Base-by-base conservation (phyloP, 306 rosid genomes). In the Comarum palustre region DNA sequence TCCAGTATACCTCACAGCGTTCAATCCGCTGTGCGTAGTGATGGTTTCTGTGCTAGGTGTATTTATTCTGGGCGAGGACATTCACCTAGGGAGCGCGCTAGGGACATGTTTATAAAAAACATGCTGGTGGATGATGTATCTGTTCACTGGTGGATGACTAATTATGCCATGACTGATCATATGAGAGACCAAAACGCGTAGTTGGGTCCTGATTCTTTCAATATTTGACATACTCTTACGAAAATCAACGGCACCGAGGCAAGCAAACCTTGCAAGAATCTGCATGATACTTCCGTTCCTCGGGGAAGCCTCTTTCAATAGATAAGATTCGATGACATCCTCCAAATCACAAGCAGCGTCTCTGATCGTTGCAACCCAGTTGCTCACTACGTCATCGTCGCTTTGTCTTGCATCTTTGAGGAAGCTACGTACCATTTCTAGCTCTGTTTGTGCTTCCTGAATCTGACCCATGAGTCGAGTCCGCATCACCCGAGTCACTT, bases 291-390 rank as follows among this genome's bases (percentile, higher is more conserved):
- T 51, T 8, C 12, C 12, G 1, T 7, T 54, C 22, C 81, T 71
- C 66, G 2, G 61, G 41, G 16, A 27, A 9, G 62, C 24, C 16
- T 5, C 64, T 45, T 66, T 68, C 66, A 52, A 36, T 38, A 64
- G 74, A 73, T 68, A 82, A 52, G 79, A 47, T 6, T 74, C 82
- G 57, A 88, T 73, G 16, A 68, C 69, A 78, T 85, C 90, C 48
- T 46, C 15, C 29, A 60, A 61, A 29, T 43, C 76, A 29, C 32
- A 27, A 59, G 69, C 58, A 45, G 47, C 55, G 0, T 73, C 60
- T 43, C 45, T 73, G 1, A 60, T 46, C 8, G 27, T 12, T 4
- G 13, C 43, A 25, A 73, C 58, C 68, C 59, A 59, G 3, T 0
- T 6, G 31, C 32, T 57, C 1, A 60, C 68, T 29, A 1, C 34